Conservation (phyloP, 176 grass and related monocot genomes). For the Avena sativa region DNA sequence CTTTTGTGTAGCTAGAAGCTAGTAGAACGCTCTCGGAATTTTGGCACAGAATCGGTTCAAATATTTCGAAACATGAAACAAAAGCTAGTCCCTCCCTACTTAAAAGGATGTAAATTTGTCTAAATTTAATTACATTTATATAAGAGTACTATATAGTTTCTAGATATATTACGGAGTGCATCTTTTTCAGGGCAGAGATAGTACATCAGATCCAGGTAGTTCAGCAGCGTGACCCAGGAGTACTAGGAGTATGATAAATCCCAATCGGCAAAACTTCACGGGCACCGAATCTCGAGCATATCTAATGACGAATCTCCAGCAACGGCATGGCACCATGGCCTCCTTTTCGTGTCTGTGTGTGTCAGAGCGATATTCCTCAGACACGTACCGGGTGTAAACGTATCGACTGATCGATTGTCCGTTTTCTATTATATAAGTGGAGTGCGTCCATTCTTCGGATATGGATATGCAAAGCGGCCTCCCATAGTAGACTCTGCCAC, state of each 20-base stretch:
- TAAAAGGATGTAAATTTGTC: no score
- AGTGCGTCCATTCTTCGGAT: background rate
- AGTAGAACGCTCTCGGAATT: background rate
- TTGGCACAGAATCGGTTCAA: background rate
- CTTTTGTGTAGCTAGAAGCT: no score
- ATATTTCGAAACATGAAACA: background rate
- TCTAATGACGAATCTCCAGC: background rate
- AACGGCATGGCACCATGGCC: background rate
- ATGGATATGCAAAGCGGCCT: background rate
- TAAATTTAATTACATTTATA: no score
- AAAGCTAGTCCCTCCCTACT: no score
- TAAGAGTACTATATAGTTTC: no score
- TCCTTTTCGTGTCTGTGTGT: background rate
- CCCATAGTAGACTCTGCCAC: background rate
- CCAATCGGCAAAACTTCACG: background rate
- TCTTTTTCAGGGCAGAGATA: no score
- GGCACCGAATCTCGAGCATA: background rate
- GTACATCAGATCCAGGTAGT: no score
- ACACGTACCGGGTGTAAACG: background rate
- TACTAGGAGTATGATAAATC: background rate
- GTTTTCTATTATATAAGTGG: conserved; percentile 10
- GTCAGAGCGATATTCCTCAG: background rate
- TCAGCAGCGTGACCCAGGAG: no score
- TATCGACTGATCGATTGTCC: background rate
- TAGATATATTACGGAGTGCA: no score